Evolutionary conservation across 192 early-diverging fungal species (phyloP).

Genomic region (Coemansia sp.): DNA sequence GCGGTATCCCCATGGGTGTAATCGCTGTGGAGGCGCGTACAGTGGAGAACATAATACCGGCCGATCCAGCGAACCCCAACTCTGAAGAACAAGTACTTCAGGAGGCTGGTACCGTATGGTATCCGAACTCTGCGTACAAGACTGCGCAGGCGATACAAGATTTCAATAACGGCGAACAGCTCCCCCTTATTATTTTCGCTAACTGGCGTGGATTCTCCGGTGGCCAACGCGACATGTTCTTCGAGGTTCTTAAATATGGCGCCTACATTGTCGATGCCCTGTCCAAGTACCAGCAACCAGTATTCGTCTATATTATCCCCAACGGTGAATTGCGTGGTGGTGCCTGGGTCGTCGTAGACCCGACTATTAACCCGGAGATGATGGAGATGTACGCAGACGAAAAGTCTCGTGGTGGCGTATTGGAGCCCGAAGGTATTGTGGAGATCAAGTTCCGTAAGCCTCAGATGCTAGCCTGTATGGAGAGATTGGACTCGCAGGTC

Average conservation of each 20-base stretch:
- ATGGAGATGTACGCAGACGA: conserved; percentile 99
- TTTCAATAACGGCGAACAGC: conserved; percentile 98
- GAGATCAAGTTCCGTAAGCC: conserved; percentile 98
- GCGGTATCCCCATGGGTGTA: conserved; percentile 96
- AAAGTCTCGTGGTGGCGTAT: conserved; percentile 88
- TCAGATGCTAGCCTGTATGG: conserved; percentile 91
- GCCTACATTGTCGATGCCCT: conserved; percentile 97
- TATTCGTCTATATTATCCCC: conserved; percentile 94
- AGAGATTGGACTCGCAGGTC: conserved; percentile 85
- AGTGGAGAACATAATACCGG: conserved; percentile 88
- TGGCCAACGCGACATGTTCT: conserved; percentile 98
- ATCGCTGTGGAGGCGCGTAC: conserved; percentile 96
- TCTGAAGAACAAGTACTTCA: conserved; percentile 87
- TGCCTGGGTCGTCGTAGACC: conserved; percentile 97
- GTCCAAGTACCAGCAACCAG: conserved; percentile 93
- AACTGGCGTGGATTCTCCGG: conserved; percentile 99
- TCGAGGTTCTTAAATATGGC: conserved; percentile 97
- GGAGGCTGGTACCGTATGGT: conserved; percentile 98
- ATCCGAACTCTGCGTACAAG: conserved; percentile 99
- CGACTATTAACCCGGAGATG: conserved; percentile 93
- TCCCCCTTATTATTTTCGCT: conserved; percentile 98
- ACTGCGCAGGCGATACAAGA: conserved; percentile 99
- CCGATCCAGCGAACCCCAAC: conserved; percentile 91
- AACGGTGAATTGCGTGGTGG: conserved; percentile 98
- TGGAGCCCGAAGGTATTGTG: conserved; percentile 97